Base-by-base conservation (phyloP, 2,329 filamentous ascomycete species). In the Teratosphaeriaceae sp. region DNA sequence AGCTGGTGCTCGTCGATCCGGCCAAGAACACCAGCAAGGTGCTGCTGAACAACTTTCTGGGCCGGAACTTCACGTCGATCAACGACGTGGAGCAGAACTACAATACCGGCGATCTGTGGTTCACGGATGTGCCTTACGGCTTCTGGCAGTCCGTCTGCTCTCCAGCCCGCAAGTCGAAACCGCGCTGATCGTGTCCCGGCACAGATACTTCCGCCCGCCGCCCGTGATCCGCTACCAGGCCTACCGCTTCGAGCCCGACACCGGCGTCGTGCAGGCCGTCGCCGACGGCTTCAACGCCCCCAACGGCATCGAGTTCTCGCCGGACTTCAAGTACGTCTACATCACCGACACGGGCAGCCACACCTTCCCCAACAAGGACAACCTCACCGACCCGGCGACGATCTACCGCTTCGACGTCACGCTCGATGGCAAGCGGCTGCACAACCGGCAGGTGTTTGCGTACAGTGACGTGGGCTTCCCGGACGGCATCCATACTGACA, bases 11-110 rank as follows among this genome's bases (percentile, higher is more conserved):
- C 8, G 54, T 62, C 34, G 47, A 61, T 38, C 53, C 59, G 2
- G 49, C 50, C 2, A 56, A 44, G 5, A 57, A 58, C 38, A 49
- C 44, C 4, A 56, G 46, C 9, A 44, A 49, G n/a, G 53, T 57
- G 0, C 61, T 82, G 3, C 42, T 82, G 9, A 78, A 77, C 56
- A 79, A 75, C 58, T 82, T 68, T 57, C 74, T 76, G 23, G 78
- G 79, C n/a, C 69, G 76, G 69, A 64, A 78, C 44, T 81, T 81
- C 60, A 78, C 71, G 54, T 79, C 75, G 0, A 57, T 79, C 7
- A 81, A 81, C 51, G 78, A 82, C 42, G 65, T 76, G 0, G 66
- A 67, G 2, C 62, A 78, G 43, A 70, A 80, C 47, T 73, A 75
- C 2, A 54, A 58, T 3, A 79, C 73, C 40, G 68, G 70, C 11